Conservation (phyloP, 2,329 filamentous ascomycete species). For the Exutisphaerella laricina region DNA sequence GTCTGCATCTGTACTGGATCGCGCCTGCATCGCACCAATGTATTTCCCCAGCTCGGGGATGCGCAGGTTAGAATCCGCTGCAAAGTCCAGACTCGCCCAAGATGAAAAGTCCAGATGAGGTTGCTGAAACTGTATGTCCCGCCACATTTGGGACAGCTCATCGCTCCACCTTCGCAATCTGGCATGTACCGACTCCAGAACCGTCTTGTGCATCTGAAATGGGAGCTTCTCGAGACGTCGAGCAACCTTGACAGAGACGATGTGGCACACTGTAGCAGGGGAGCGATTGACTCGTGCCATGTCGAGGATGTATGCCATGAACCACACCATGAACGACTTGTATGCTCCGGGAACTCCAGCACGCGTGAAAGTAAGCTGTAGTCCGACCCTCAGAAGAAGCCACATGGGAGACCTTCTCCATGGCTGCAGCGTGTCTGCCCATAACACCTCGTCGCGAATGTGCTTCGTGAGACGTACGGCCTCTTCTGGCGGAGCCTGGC, state of each 20-base stretch:
- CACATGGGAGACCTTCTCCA: slow-evolving; percentile 61
- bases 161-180: too few species aligned
- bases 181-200: too few species aligned
- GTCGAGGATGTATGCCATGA: too few species aligned
- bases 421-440: slow-evolving; percentile 42
- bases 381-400: slow-evolving; percentile 55
- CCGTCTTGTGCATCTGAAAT: too few species aligned
- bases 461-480: slow-evolving; percentile 49
- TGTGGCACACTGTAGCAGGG: too few species aligned
- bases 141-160: not conserved
- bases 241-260: slow-evolving; percentile 33
- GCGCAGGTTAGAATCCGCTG: slow-evolving; percentile 11
- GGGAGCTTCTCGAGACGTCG: not conserved
- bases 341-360: slow-evolving; percentile 26
- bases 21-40: slow-evolving; percentile 8
- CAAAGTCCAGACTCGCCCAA: slow-evolving; percentile 11
- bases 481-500: slow-evolving; percentile 41
- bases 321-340: slow-evolving; percentile 36
- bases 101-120: not conserved
- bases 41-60: slow-evolving; percentile 19
- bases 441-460: slow-evolving; percentile 58
- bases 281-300: too few species aligned
- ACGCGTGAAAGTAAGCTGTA: slow-evolving; percentile 47
- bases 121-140: not conserved
- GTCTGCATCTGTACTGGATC: not conserved